Base-by-base conservation (phyloP, 345 rosid species). In the Bruguiera sexangula region DNA sequence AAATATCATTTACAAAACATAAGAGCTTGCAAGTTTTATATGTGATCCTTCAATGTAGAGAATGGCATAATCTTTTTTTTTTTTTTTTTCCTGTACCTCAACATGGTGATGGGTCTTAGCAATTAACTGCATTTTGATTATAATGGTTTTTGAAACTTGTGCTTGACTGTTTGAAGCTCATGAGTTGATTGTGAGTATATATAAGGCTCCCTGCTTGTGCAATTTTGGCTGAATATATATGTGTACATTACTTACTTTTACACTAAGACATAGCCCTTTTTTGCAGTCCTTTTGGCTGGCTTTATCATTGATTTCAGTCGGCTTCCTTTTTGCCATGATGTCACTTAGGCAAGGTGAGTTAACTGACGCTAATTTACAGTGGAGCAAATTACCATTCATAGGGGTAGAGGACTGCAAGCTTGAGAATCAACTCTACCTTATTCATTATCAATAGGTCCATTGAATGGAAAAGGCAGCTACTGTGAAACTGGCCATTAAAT, bases 221-320 rank as follows among this genome's bases (percentile, higher is more conserved):
- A 3, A 46, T 15, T 26, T 51, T 65, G 3, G 30, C 52, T 20
- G 16, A 63, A 22, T 63, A 20, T 24, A 4, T 43, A 3, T 43
- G 18, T 15, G 46, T 10, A 39, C 50, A 43, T 43, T 43, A 43
- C 39, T 6, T 36, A 6, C 15, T 13, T 43, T 13, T 54, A 6
- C 13, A 57, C 66, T 67, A 26, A 77, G 67, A 30, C 59, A 43
- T 60, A 66, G 30, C 29, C 64, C 10, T 26, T 30, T 30, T 66
- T 70, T 82, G 81, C 88, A 95, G 99, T 84, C 86, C 62, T 87
- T 95, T 63, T 97, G 87, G 10, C 73, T 84, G 76, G 99, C 93
- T 65, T 72, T 86, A 36, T 70, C 80, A 2, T 69, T 92, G 82
- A 81, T 92, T 71, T 65, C 86, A 81, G 73, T 69, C 30, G 90